These are phyloP conservation scores for Fusarium coicis DNA, from an alignment of 2,329 filamentous ascomycete species.

Conservation along the genomic window DNA sequence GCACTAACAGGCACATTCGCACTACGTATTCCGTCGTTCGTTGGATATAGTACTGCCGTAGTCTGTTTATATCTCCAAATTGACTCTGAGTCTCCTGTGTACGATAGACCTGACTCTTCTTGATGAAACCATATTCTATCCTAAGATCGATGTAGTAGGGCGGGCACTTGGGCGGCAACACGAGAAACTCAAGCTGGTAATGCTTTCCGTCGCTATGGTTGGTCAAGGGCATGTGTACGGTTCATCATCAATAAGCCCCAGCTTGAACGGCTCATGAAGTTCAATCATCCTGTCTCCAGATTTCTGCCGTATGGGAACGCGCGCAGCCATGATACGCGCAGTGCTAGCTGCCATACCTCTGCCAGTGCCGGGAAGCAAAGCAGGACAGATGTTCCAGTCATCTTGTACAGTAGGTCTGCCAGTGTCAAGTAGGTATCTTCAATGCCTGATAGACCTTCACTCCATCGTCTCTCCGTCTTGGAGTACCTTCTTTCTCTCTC, in stretches of 20 bases:
- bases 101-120: no score
- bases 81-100: background rate
- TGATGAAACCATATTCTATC: no score
- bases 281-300: background rate
- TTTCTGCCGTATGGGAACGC: no score
- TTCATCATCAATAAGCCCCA: background rate
- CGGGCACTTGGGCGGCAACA: background rate
- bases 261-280: background rate
- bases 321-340: no score
- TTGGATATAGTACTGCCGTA: accelerated
- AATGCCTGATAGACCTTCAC: background rate
- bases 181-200: background rate
- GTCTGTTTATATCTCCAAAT: background rate
- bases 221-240: accelerated
- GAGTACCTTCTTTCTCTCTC: background rate
- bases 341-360: no score
- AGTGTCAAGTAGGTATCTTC: no score
- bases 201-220: background rate
- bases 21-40: background rate
- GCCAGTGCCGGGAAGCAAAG: background rate
- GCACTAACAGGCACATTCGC: background rate
- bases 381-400: accelerated
- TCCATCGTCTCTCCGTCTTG: background rate
- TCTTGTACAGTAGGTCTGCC: background rate
- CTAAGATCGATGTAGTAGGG: no score